Percentiles rank a stretch among this genome's conserved stretches.
Conservation (phyloP, 2,329 filamentous ascomycete genomes). For the Pestalotiopsis sp. region DNA sequence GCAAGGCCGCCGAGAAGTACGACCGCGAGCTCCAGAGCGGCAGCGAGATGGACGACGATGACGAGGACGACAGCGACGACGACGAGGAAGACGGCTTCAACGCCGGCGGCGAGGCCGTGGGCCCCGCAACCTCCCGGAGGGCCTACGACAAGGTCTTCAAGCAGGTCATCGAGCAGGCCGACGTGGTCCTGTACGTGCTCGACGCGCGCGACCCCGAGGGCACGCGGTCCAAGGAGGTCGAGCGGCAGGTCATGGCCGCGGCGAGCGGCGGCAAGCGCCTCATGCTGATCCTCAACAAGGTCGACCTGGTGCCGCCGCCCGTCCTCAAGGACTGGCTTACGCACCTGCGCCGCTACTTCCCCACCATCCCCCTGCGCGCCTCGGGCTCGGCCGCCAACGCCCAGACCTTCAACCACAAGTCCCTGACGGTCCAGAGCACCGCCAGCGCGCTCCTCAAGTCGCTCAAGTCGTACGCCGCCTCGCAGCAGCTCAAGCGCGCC, state of each 20-base stretch:
- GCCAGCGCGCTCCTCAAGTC: constrained; percentile 84
- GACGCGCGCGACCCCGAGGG: constrained; percentile 91
- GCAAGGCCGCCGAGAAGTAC: constrained; percentile 76
- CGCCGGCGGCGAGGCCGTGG: constrained; percentile 51
- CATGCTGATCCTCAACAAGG: constrained; percentile 94
- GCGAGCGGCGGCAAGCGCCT: constrained; percentile 82
- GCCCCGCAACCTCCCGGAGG: constrained; percentile 70
- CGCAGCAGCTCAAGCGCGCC: constrained; percentile 83
- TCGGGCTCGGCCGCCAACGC: constrained; percentile 82
- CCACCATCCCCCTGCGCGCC: constrained; percentile 85
- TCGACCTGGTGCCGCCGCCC: constrained; percentile 82
- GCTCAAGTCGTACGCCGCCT: constrained; percentile 84
- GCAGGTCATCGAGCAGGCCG: constrained; percentile 83
- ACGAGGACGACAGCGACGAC: constrained; percentile 40
- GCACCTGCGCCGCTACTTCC: constrained; percentile 86
- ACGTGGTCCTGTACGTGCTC: constrained; percentile 90
- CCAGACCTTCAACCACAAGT: constrained; percentile 89
- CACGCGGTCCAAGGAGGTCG: constrained; percentile 86
- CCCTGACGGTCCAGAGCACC: constrained; percentile 84
- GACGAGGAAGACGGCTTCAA: constrained; percentile 39
- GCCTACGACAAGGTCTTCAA: constrained; percentile 97
- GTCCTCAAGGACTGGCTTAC: constrained; percentile 84
- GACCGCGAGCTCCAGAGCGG: constrained; percentile 65
- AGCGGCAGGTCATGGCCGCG: constrained; percentile 89
- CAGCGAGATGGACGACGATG: constrained; percentile 61